Evolutionary conservation across 2,329 filamentous ascomycete species (phyloP), one percentile per base, ranked within the genome.

Genomic region (Colletotrichum sp.): DNA sequence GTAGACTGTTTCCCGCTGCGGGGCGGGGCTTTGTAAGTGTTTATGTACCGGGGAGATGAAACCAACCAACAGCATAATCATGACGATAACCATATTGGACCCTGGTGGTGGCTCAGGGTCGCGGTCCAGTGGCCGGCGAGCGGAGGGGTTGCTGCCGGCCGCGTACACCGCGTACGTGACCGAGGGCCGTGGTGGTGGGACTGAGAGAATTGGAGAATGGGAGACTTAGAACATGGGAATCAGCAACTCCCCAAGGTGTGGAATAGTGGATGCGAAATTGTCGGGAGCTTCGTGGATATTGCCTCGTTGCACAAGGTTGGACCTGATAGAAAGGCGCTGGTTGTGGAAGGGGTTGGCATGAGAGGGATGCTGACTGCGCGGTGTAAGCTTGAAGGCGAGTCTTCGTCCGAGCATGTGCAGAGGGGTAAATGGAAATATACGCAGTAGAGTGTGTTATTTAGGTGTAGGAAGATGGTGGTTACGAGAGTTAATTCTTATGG

Each of bases 301-400:
- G 55, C 73, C 63, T 68, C 25, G 8, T 29, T n/a, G 32, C 55
- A 19, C 73, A 72, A 39, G 73, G 73, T 64, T 64, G 49, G 27
- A 25, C 72, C 67, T 16, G 67, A 66, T 25, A 34, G 19, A 22
- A 3, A 8, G 32, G n/a, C 6, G 30, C 32, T 44, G 34, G 63
- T 13, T n/a, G 12, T 66, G 65, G 65, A 55, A 27, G 29, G 34
- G 49, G 5, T 22, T 34, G 67, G 68, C 68, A 63, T 70, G 68
- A 70, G 29, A 52, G 64, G 62, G 55, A 52, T 49, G 73, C 69
- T 76, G 71, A 73, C 73, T 68, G 69, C 62, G 69, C 39, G 62
- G 25, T 22, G 34, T 63, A 29, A 27, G 29, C 49, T 32, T 22
- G 19, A 44, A 29, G 25, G 30, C 29, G 69, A 39, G 25, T 19